Evolutionary conservation across 352 stramenopile species (phyloP).

Genomic region (Phytophthora capsici): DNA sequence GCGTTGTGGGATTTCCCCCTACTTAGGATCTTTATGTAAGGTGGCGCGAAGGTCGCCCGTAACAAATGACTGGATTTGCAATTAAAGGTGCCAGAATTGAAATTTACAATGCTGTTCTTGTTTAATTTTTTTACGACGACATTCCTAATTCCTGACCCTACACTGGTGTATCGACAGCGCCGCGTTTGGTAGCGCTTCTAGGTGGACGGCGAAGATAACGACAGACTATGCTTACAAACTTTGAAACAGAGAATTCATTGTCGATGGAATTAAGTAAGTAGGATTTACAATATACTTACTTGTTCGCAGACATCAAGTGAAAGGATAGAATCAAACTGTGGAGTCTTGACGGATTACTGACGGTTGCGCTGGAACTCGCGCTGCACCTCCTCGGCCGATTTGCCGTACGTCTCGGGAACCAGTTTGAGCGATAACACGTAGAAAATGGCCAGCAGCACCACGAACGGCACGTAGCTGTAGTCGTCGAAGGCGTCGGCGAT

Average conservation of each 20-base stretch:
- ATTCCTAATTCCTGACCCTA: neutral
- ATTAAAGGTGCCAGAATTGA: neutral
- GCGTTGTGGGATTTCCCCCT: conserved; percentile 30
- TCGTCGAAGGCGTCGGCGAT: conserved; percentile 25
- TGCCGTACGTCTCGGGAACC: conserved; percentile 18
- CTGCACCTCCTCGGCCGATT: conserved; percentile 17
- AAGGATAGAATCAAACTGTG: no score
- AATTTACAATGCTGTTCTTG: no score
- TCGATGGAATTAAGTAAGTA: no score
- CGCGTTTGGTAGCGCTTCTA: no score
- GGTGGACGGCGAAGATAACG: no score
- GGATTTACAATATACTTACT: no score
- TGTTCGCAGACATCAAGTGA: no score
- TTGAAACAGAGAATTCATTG: no score
- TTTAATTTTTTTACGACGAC: neutral
- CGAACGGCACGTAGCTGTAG: conserved; percentile 26
- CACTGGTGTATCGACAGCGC: no score
- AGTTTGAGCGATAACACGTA: conserved; percentile 19
- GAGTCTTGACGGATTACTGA: conserved; percentile 11
- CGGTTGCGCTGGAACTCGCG: conserved; percentile 5
- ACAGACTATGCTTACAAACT: no score
- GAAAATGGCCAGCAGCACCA: conserved; percentile 15
- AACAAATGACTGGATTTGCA: neutral
- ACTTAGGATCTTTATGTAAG: conserved; percentile 27
- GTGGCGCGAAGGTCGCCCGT: conserved; percentile 17